Evolutionary conservation across 306 rosid species (phyloP).

Genomic region (Biancaea sappan): DNA sequence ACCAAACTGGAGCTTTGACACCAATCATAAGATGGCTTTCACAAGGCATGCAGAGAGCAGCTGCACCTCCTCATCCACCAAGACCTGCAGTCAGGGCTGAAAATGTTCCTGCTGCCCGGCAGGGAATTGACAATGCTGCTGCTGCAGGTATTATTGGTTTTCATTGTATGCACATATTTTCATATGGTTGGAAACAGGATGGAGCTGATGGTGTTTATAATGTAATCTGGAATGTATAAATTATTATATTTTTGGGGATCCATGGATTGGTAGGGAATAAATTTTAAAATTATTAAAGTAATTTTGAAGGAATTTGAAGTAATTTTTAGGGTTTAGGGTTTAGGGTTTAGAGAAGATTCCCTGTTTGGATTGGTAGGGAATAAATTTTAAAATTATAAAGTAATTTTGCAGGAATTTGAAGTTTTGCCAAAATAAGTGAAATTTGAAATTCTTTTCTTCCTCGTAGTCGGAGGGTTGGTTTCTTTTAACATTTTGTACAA

Average conservation of each 20-base stretch:
- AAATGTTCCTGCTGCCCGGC: slow-evolving; percentile 74
- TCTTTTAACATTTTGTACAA: neutral
- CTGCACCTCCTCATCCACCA: slow-evolving; percentile 86
- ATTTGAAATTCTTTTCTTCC: neutral
- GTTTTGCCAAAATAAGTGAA: neutral
- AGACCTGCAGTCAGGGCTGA: slow-evolving; percentile 82
- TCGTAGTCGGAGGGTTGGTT: neutral
- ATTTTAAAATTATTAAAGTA: neutral
- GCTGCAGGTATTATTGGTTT: slow-evolving; percentile 60
- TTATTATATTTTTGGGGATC: slow-evolving; percentile 20
- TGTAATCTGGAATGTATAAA: slow-evolving; percentile 5
- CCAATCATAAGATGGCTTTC: slow-evolving; percentile 91
- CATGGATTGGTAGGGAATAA: neutral
- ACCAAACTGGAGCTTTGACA: slow-evolving; percentile 93
- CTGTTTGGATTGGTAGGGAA: neutral
- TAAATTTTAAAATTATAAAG: neutral
- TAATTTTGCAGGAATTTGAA: neutral
- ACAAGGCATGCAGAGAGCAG: slow-evolving; percentile 94
- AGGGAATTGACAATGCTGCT: slow-evolving; percentile 61
- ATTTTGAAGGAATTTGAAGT: neutral
- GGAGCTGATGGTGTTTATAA: neutral
- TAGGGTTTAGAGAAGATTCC: too few relatives aligned
- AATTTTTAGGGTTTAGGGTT: too few relatives aligned
- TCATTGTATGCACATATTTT: slow-evolving; percentile 27
- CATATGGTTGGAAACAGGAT: slow-evolving; percentile 6